Percentiles rank a stretch among this genome's conserved stretches.
These are phyloP conservation scores for Juglanconis sp. DNA, from an alignment of 2,329 filamentous ascomycete genomes.

Conservation along the genomic window DNA sequence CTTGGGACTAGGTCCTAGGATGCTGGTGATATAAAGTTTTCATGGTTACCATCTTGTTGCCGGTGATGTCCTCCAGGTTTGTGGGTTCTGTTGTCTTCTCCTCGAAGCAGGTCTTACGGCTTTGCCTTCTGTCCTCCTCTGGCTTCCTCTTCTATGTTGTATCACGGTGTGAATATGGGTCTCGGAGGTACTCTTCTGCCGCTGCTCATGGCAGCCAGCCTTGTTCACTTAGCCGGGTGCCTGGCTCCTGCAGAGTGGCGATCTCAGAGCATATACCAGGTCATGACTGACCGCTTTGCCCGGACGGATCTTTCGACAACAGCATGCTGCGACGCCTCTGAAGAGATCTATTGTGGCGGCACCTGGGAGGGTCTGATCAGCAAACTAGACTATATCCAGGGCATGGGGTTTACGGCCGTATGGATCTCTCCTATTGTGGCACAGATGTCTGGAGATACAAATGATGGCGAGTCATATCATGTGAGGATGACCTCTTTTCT, in stretches of 20 bases:
- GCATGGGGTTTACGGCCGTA: conserved; percentile 38
- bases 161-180: neutral
- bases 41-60: neutral
- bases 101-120: neutral
- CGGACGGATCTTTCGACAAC: conserved; percentile 35
- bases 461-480: conserved; percentile 31
- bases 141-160: neutral
- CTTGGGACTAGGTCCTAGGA: neutral
- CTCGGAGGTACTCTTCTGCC: neutral
- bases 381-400: conserved; percentile 46
- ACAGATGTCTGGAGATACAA: conserved; percentile 37
- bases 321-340: conserved; percentile 27
- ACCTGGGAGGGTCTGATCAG: conserved; percentile 45
- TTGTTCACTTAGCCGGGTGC: conserved; percentile 2
- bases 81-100: neutral
- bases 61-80: neutral
- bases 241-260: conserved; percentile 29
- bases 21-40: neutral
- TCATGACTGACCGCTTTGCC: conserved; percentile 42
- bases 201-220: conserved; percentile 2
- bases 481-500: neutral
- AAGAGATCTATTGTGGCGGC: conserved; percentile 44
- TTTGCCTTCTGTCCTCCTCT: neutral
- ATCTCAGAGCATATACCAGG: conserved; percentile 41
- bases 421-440: conserved; percentile 46